A percentile compares a stretch with the other conserved stretches of the same genome.
Evolutionary conservation across 139 green algal genomes (phyloP).

Genomic region (Parachlorella kessleri): DNA sequence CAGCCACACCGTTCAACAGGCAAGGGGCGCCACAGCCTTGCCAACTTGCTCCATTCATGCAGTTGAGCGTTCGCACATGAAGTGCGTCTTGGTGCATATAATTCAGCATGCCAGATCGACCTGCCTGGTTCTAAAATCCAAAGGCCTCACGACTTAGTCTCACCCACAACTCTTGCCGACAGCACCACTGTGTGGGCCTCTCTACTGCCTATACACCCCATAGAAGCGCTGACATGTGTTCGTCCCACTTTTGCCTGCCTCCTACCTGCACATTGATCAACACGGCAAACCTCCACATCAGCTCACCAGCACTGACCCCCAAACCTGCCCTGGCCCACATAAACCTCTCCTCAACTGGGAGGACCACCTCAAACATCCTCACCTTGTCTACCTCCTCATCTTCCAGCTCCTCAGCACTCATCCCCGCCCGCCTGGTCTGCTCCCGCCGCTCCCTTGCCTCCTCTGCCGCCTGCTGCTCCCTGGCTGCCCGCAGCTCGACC

Average conservation of each 20-base stretch:
- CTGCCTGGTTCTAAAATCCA: too few relatives aligned
- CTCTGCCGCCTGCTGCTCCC: constrained; percentile 9
- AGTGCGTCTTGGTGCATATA: background rate
- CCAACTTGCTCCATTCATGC: too few relatives aligned
- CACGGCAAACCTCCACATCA: background rate
- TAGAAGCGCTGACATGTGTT: too few relatives aligned
- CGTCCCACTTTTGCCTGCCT: too few relatives aligned
- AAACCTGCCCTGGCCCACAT: background rate
- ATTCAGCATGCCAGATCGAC: background rate
- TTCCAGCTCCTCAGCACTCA: constrained; percentile 52
- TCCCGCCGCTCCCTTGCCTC: constrained; percentile 40
- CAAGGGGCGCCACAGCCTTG: too few relatives aligned
- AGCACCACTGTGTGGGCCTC: too few relatives aligned
- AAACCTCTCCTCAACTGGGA: background rate
- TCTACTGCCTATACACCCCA: too few relatives aligned
- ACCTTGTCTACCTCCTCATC: constrained; percentile 62
- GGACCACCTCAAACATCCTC: background rate
- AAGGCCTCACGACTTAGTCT: too few relatives aligned
- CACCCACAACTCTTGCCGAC: too few relatives aligned
- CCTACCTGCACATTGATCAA: background rate
- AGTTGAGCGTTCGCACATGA: constrained; percentile 6
- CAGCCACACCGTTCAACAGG: too few relatives aligned
- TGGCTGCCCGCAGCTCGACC: constrained; percentile 27
- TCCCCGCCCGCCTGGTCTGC: constrained; percentile 33
- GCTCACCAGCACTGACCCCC: background rate